Evolutionary conservation across 306 rosid genomes (phyloP).

Genomic region (Corylus heterophylla): DNA sequence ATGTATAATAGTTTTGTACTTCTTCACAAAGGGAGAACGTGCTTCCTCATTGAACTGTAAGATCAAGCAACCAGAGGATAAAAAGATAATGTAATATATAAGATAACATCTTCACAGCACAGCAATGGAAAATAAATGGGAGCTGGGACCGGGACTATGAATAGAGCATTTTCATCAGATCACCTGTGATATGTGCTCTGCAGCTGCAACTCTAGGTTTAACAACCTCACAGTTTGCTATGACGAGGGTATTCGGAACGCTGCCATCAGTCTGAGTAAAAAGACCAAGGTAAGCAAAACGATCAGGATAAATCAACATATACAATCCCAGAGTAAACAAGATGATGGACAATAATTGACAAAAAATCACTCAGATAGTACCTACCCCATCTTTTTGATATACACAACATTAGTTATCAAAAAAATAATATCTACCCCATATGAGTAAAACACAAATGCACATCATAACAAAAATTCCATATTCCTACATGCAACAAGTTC

Average conservation of each 20-base stretch:
- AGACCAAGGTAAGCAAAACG: neutral
- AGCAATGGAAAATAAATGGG: slow-evolving; percentile 4
- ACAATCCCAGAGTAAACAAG: neutral
- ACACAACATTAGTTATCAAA: too few species aligned
- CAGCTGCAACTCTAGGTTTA: slow-evolving; percentile 92
- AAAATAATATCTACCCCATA: neutral
- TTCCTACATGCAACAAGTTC: neutral
- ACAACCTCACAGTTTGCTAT: slow-evolving; percentile 86
- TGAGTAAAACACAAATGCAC: neutral
- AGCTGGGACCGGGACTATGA: neutral
- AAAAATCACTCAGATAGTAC: neutral
- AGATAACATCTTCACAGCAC: neutral
- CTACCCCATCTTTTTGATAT: neutral
- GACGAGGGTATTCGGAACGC: slow-evolving; percentile 87
- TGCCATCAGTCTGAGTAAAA: slow-evolving; percentile 77
- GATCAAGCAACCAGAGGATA: neutral
- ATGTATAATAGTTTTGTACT: slow-evolving; percentile 97
- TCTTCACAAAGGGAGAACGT: slow-evolving; percentile 99
- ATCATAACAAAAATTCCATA: neutral
- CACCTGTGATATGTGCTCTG: slow-evolving; percentile 85
- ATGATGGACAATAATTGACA: neutral
- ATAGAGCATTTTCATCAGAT: neutral
- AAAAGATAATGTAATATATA: neutral
- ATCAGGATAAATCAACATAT: neutral
- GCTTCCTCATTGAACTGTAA: slow-evolving; percentile 97